Percentiles rank a stretch among this genome's conserved stretches.
phyloP scores from a whole-genome alignment of 1,284 basidiomycete genomes.

The Puccinia polysora region DNA sequence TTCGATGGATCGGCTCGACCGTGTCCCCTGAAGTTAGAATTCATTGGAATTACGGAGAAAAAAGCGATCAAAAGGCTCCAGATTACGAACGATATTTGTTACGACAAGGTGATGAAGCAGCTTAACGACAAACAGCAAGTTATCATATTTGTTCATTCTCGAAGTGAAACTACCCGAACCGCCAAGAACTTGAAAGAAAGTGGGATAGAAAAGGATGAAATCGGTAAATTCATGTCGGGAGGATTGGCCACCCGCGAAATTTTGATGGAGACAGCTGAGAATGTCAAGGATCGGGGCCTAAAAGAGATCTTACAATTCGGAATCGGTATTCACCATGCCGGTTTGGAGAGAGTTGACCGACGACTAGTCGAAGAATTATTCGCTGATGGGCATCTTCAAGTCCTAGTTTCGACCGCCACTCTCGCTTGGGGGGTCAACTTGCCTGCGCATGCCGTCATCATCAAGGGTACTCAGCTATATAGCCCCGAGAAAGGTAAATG shows the following conservation, averaged over 20 bases:
- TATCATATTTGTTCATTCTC: constrained; percentile 93
- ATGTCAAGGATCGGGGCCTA: constrained; percentile 77
- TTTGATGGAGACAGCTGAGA: constrained; percentile 73
- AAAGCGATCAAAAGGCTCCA: constrained; percentile 98
- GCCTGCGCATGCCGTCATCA: constrained; percentile 95
- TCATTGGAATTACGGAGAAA: constrained; percentile 97
- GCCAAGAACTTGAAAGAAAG: constrained; percentile 89
- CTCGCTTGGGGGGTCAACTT: constrained; percentile 99
- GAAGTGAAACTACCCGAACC: constrained; percentile 97
- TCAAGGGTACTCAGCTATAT: constrained; percentile 99
- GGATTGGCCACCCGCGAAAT: constrained; percentile 84
- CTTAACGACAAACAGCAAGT: constrained; percentile 64
- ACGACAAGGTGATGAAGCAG: constrained; percentile 72
- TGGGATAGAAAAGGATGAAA: constrained; percentile 93
- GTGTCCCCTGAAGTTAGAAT: constrained; percentile 91
- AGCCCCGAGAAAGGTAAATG: constrained; percentile 97
- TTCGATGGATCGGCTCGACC: constrained; percentile 92
- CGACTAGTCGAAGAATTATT: constrained; percentile 92
- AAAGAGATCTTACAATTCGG: constrained; percentile 91
- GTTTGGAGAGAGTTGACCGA: constrained; percentile 92
- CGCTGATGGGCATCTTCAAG: constrained; percentile 84
- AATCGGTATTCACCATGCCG: constrained; percentile 98
- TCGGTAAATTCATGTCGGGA: constrained; percentile 88
- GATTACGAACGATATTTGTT: constrained; percentile 98
- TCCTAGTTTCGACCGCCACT: constrained; percentile 93